These are phyloP conservation scores for Acanthamoeba castellanii DNA, from an alignment of 208 protist species.

Conservation along the genomic window DNA sequence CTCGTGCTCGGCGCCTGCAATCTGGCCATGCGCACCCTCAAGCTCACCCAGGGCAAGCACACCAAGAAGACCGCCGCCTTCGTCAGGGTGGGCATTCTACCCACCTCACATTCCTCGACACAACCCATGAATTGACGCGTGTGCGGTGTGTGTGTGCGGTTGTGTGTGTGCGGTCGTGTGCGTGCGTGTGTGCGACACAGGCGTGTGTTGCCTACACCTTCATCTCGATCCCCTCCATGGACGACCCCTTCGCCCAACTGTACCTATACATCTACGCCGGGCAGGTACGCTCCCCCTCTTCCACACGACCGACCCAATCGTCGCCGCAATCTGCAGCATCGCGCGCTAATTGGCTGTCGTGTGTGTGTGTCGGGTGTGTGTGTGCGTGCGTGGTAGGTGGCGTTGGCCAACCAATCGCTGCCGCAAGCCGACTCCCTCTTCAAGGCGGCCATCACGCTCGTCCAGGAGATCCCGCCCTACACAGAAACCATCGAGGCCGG, in stretches of 20 bases:
- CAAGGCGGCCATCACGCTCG: conserved; percentile 84
- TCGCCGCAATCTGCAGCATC: not conserved
- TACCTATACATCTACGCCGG: conserved; percentile 85
- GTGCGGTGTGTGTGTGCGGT: no score
- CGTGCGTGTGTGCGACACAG: not conserved
- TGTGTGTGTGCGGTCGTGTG: not conserved
- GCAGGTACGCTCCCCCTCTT: conserved; percentile 4
- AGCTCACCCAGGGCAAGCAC: conserved; percentile 84
- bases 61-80: conserved; percentile 86
- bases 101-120: not conserved
- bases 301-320: not conserved
- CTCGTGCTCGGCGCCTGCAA: conserved; percentile 82
- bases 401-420: conserved; percentile 85
- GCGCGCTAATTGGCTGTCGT: not conserved
- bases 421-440: conserved; percentile 88
- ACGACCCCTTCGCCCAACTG: conserved; percentile 83
- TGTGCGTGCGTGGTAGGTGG: conserved; percentile 12
- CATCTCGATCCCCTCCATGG: conserved; percentile 92
- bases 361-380: no score
- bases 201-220: conserved; percentile 89
- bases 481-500: conserved; percentile 69
- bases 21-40: conserved; percentile 82
- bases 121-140: not conserved
- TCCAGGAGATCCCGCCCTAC: conserved; percentile 82
- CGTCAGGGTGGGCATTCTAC: conserved; percentile 75